These are phyloP conservation scores for Podila epigama DNA, from an alignment of 192 early-diverging fungal genomes.

Conservation along the genomic window DNA sequence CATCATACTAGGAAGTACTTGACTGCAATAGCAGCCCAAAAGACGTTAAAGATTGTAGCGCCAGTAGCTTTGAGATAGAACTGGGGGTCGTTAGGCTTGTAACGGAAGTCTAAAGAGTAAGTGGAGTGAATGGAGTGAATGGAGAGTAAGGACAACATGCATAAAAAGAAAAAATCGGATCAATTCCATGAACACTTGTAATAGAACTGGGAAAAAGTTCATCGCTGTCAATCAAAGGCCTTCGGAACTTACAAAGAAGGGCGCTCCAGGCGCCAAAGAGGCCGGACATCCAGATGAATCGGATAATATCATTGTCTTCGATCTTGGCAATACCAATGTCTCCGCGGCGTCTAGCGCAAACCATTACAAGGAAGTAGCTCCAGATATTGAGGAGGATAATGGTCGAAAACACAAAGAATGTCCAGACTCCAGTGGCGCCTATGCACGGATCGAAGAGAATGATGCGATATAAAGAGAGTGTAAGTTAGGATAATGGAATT, in stretches of 20 bases:
- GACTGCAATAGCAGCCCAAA: slow-evolving; percentile 23
- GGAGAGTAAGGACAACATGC: not conserved
- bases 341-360: slow-evolving; percentile 10
- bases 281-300: slow-evolving; percentile 31
- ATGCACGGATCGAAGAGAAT: not conserved
- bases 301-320: slow-evolving; percentile 20
- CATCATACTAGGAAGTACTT: slow-evolving; percentile 20
- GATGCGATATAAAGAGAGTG: not conserved
- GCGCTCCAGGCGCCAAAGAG: slow-evolving; percentile 34
- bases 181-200: too few species aligned
- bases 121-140: not conserved
- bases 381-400: slow-evolving; percentile 28
- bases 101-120: slow-evolving; percentile 22
- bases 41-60: slow-evolving; percentile 23
- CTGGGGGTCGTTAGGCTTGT: slow-evolving; percentile 19
- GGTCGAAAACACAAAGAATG: slow-evolving; percentile 18
- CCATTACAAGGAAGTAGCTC: slow-evolving; percentile 34
- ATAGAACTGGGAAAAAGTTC: too few species aligned
- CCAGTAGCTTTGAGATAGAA: slow-evolving; percentile 14
- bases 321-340: slow-evolving; percentile 41
- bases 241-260: slow-evolving; percentile 38
- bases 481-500: too few species aligned
- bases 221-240: not conserved
- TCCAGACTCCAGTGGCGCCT: slow-evolving; percentile 16
- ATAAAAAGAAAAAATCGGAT: not conserved